Evolutionary conservation across 73 alveolate species (phyloP).

Genomic region (Paramecium sexaurelia): DNA sequence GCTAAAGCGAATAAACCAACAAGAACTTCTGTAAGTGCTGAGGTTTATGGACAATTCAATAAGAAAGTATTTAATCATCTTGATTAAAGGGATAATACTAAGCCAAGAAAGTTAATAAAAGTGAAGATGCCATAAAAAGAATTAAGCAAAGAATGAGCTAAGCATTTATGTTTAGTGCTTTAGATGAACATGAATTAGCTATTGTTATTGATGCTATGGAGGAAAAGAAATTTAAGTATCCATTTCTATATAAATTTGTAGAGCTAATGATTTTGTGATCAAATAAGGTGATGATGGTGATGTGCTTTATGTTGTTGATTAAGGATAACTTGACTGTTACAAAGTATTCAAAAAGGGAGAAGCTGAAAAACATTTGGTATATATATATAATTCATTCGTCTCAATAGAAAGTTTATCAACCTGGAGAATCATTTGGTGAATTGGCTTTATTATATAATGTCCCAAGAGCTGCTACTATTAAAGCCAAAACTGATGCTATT

Average conservation of each 20-base stretch:
- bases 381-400: neutral
- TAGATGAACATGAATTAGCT: conserved; percentile 86
- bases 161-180: conserved; percentile 89
- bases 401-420: conserved; percentile 77
- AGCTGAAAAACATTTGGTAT: conserved; percentile 63
- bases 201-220: conserved; percentile 96
- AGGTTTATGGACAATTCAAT: conserved; percentile 97
- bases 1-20: conserved; percentile 44
- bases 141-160: conserved; percentile 83
- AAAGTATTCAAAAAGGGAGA: conserved; percentile 66
- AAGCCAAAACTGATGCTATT: conserved; percentile 82
- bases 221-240: conserved; percentile 77
- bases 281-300: conserved; percentile 85
- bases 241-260: neutral
- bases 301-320: conserved; percentile 79
- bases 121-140: conserved; percentile 81
- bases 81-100: conserved; percentile 69
- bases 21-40: conserved; percentile 97
- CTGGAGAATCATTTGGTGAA: conserved; percentile 95
- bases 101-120: conserved; percentile 86
- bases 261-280: conserved; percentile 70
- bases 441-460: conserved; percentile 89
- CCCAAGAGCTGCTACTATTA: conserved; percentile 97
- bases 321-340: conserved; percentile 76
- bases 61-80: conserved; percentile 72